Conservation (phyloP, 2,329 filamentous ascomycete genomes). For the Aspergillus viridinutans region DNA sequence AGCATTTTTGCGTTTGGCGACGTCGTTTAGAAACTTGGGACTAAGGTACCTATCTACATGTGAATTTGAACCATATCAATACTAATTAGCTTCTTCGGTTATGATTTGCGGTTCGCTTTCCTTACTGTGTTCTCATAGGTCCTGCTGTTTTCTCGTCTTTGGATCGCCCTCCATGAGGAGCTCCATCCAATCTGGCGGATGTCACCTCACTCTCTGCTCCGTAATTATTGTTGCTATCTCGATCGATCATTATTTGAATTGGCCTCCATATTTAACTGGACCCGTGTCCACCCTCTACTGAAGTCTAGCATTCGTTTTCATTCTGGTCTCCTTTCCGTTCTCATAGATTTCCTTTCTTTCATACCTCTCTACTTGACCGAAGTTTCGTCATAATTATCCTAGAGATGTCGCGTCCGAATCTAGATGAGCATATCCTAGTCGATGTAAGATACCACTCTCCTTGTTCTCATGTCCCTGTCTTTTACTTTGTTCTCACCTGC, state of each 20-base stretch:
- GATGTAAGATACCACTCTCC: conserved; percentile 25
- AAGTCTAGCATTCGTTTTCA: conserved; percentile 1
- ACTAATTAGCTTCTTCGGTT: neutral
- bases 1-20: neutral
- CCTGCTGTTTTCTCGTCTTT: neutral
- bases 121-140: neutral
- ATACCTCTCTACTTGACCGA: neutral
- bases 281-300: neutral
- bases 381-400: neutral
- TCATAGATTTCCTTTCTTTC: neutral
- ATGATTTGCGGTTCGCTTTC: neutral
- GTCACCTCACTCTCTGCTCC: neutral
- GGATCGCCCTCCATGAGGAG: neutral
- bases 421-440: conserved; percentile 29
- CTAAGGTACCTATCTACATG: conserved; percentile 1
- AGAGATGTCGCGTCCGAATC: conserved; percentile 27
- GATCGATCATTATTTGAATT: neutral
- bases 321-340: neutral
- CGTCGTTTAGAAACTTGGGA: neutral
- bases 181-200: neutral
- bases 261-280: neutral
- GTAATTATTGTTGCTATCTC: neutral
- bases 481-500: neutral
- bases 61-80: neutral
- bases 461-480: neutral